phyloP scores from a whole-genome alignment of 1,284 basidiomycete genomes.

The Irpex lacteus region DNA sequence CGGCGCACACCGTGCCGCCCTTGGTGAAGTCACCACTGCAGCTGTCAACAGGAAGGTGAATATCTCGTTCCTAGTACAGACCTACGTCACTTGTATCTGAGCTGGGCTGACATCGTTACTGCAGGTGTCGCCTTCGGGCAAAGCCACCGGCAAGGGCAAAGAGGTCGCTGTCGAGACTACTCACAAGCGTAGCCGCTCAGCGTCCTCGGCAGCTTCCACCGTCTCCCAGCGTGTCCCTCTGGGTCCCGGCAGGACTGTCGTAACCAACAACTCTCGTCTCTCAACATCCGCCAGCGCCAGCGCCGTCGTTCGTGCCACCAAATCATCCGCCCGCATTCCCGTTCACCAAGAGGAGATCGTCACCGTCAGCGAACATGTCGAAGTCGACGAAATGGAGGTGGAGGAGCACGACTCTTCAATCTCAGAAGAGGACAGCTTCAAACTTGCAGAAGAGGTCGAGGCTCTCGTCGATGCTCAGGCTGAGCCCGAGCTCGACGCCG shows the following conservation, averaged over 20 bases:
- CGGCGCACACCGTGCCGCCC: constrained; percentile 52
- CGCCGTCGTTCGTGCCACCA: constrained; percentile 21
- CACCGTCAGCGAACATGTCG: constrained; percentile 33
- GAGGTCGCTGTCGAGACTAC: constrained; percentile 48
- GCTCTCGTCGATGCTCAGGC: constrained; percentile 52
- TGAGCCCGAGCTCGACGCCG: constrained; percentile 23
- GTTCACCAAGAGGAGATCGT: constrained; percentile 34
- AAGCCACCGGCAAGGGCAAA: constrained; percentile 42
- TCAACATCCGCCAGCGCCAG: constrained; percentile 34
- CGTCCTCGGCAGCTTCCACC: constrained; percentile 55
- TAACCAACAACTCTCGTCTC: constrained; percentile 35
- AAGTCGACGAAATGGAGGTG: constrained; percentile 57
- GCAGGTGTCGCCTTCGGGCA: constrained; percentile 35
- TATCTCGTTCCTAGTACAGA: constrained; percentile 16
- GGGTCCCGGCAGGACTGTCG: constrained; percentile 49
- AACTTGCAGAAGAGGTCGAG: constrained; percentile 55
- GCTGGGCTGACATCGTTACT: constrained; percentile 6
- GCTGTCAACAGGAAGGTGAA: constrained; percentile 74
- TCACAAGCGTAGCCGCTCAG: constrained; percentile 60
- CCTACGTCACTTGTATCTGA: background rate
- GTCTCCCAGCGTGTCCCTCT: constrained; percentile 64
- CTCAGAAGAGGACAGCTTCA: constrained; percentile 40
- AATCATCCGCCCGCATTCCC: constrained; percentile 29
- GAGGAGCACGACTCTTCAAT: constrained; percentile 52
- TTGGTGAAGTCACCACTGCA: constrained; percentile 68